Base-by-base conservation (phyloP, 2,329 filamentous ascomycete species). In the Penicillium sp. region DNA sequence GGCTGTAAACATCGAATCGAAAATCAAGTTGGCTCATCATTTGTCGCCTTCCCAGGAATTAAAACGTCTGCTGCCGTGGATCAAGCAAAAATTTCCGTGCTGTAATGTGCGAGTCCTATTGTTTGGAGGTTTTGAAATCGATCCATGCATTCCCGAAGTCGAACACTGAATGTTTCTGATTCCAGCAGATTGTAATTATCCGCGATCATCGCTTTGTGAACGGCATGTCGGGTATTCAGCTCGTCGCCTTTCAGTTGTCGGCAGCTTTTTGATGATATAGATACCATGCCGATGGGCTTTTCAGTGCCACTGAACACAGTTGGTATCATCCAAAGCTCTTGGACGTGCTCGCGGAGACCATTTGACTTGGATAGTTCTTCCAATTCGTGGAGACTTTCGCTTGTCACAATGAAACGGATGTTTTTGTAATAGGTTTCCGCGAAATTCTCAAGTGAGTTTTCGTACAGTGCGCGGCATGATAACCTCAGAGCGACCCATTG, bases 381-480 rank as follows among this genome's bases (percentile, higher is more conserved):
- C 26, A 59, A 22, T 54, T 54, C 33, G 23, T 47, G 33, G 33
- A 59, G 51, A 52, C 57, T 45, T 54, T 59, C 57, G 27, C 51
- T 59, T 47, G 57, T 59, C 40, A 33, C 54, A 54, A 59, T 57
- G 40, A 57, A 59, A 37, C 49, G 7, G n/a, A 59, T 57, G 31
- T n/a, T 54, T 59, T 42, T 41, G 44, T 33, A 54, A 52, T 15
- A 59, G 37, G 47, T 45, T 20, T 52, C 23, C 23, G 37, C 48
- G 22, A 59, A 59, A 43, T 26, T 46, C 35, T 56, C 51, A 15
- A 49, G 51, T 44, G 57, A 54, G 22, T 6, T 51, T 51, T 49
- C 18, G 51, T 57, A 54, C 43, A 59, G 52, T 31, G 54, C 50
- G 43, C 54, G 53, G 27, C 57, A 54, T 54, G 57, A 59, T 54